phyloP scores from a whole-genome alignment of 2,329 filamentous ascomycete species.

The Diplodia mutila region DNA sequence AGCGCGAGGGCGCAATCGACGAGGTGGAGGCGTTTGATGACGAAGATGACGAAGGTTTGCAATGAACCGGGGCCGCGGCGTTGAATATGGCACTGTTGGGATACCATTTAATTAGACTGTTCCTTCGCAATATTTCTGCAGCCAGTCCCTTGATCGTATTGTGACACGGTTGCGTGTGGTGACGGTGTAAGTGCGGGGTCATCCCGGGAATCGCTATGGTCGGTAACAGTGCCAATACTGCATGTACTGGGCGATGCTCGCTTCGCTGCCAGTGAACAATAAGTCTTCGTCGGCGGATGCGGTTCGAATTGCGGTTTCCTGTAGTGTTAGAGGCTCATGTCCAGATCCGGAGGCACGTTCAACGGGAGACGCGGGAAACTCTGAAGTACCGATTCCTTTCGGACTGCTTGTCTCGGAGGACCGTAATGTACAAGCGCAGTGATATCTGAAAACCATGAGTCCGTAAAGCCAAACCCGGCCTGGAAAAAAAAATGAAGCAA shows the following conservation, averaged over 20 bases:
- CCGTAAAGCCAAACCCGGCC: slow-evolving; percentile 33
- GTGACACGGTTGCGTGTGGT: background rate
- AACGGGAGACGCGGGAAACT: background rate
- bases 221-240: background rate
- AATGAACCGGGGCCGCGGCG: background rate
- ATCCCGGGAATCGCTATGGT: background rate
- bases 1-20: slow-evolving; percentile 76
- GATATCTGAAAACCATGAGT: slow-evolving; percentile 28
- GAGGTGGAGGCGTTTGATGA: slow-evolving; percentile 90
- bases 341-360: background rate
- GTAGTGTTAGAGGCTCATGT: background rate
- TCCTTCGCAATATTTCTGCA: background rate
- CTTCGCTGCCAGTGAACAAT: background rate
- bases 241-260: background rate
- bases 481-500: slow-evolving; percentile 38
- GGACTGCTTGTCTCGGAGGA: slow-evolving; percentile 38
- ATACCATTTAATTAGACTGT: slow-evolving; percentile 21
- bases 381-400: slow-evolving; percentile 37
- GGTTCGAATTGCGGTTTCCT: background rate
- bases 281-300: background rate
- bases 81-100: slow-evolving; percentile 6
- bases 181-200: background rate
- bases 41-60: slow-evolving; percentile 49
- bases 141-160: background rate
- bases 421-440: slow-evolving; percentile 46